A percentile compares a stretch with the other conserved stretches of the same genome.
Evolutionary conservation across 179 eudicot genomes (phyloP).

Genomic region (Corrigiola litoralis): DNA sequence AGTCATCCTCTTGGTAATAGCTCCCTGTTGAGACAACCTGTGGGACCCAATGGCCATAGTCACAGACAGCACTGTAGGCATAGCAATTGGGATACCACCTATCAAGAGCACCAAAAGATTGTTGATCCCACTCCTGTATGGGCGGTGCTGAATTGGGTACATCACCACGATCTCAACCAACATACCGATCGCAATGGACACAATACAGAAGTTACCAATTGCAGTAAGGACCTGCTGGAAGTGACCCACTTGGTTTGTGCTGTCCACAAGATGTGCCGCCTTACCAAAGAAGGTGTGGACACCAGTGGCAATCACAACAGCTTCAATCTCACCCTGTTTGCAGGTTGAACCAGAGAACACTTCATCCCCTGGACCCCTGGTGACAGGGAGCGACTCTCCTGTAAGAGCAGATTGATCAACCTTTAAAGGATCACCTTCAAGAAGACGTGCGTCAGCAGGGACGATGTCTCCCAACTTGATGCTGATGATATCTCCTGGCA

Average conservation of each 20-base stretch:
- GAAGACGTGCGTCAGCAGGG: conserved; percentile 73
- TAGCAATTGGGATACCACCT: conserved; percentile 75
- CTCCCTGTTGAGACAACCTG: conserved; percentile 68
- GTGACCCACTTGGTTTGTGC: conserved; percentile 73
- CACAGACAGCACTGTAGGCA: conserved; percentile 75
- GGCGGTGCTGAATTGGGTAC: conserved; percentile 58
- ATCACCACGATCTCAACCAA: conserved; percentile 53
- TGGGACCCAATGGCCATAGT: conserved; percentile 83
- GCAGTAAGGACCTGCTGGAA: conserved; percentile 68
- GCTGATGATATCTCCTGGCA: conserved; percentile 71
- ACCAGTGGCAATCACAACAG: conserved; percentile 70
- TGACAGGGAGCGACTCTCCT: conserved; percentile 68
- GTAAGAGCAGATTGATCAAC: conserved; percentile 68
- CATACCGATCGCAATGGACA: conserved; percentile 62
- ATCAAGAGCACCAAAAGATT: conserved; percentile 66
- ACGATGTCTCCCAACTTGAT: conserved; percentile 66
- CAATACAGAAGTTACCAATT: conserved; percentile 64
- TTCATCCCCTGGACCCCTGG: conserved; percentile 55
- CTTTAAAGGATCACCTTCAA: conserved; percentile 68
- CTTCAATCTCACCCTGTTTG: conserved; percentile 67
- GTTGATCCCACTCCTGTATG: conserved; percentile 54
- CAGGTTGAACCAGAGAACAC: conserved; percentile 71
- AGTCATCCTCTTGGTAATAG: conserved; percentile 77
- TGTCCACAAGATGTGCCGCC: conserved; percentile 75
- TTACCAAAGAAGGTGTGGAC: conserved; percentile 75